Evolutionary conservation across 2,329 filamentous ascomycete genomes (phyloP), one percentile per base, ranked within the genome.

Genomic region (Diplodia corticola): DNA sequence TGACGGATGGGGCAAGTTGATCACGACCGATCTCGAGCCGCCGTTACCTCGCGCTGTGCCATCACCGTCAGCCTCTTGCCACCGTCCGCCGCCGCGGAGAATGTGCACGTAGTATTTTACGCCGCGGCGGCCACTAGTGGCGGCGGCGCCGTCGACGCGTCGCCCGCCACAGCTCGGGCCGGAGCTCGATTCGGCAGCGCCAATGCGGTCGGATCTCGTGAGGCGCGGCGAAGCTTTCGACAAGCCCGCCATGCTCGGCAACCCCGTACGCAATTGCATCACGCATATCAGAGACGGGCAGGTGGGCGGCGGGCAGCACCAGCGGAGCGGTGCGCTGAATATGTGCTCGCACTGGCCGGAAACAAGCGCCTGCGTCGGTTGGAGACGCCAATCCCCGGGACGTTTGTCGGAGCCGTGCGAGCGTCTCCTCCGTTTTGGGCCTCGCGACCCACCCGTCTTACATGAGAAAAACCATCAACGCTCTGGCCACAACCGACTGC

Each of bases 391-490:
- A 46, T 54, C 40, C 51, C 37, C 22, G 50, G 49, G 26, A 20
- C 61, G 49, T 48, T 15, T 55, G 61, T 37, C 50, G 50, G 63
- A 24, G 63, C 40, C 63, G 63, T 37, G 63, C 63, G 50, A 65
- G 51, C 26, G 30, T 49, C 28, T 28, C 63, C 46, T 20, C 61
- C 63, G 17, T 50, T 57, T 46, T 35, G 63, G 48, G 63, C 37
- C 48, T 49, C 37, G 37, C 44, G 64, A 65, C 64, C 64, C 64
- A 65, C 64, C 26, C 4, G 40, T 60, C 30, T 65, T 65, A 65
- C 64, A 57, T 65, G 64, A 65, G 54, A 65, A 60, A 65, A 65
- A 65, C 64, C 46, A 40, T 59, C 35, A 28, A 20, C 51, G 53
- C 54, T 59, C 54, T 24, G 54, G 33, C 53, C 54, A 44, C 30